phyloP scores from a whole-genome alignment of 2,329 filamentous ascomycete genomes.

The Torrubiella hemipterigena region DNA sequence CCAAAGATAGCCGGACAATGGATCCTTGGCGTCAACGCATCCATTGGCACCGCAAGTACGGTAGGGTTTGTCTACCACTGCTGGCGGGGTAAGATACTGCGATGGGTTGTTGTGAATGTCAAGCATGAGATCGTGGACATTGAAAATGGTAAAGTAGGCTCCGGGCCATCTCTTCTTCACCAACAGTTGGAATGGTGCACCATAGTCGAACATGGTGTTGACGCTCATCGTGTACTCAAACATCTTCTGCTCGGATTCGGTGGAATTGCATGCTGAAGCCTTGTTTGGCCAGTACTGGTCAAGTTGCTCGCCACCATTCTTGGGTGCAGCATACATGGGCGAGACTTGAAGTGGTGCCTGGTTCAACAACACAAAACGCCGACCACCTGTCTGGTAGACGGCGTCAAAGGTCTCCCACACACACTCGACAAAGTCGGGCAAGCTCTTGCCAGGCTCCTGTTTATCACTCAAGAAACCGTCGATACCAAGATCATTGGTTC shows the following conservation, averaged over 20 bases:
- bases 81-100: slow-evolving; percentile 49
- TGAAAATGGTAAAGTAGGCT: slow-evolving; percentile 52
- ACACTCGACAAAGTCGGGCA: slow-evolving; percentile 56
- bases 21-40: slow-evolving; percentile 26
- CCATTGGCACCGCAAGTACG: slow-evolving; percentile 33
- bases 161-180: slow-evolving; percentile 38
- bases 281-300: slow-evolving; percentile 35
- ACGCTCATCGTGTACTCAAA: slow-evolving; percentile 33
- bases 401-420: slow-evolving; percentile 50
- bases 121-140: slow-evolving; percentile 51
- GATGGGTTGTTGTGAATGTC: slow-evolving; percentile 53
- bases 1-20: slow-evolving; percentile 55
- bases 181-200: slow-evolving; percentile 31
- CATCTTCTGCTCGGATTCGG: slow-evolving; percentile 31
- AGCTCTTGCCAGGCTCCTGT: slow-evolving; percentile 44
- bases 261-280: slow-evolving; percentile 31
- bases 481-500: slow-evolving; percentile 65
- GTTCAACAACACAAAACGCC: slow-evolving; percentile 64
- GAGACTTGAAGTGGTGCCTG: slow-evolving; percentile 53
- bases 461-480: slow-evolving; percentile 54
- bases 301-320: slow-evolving; percentile 26
- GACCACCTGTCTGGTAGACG: slow-evolving; percentile 53
- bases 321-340: slow-evolving; percentile 48
- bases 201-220: slow-evolving; percentile 37
- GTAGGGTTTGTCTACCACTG: slow-evolving; percentile 48